Conservation (phyloP, 306 rosid species). For the Quercus rubra region DNA sequence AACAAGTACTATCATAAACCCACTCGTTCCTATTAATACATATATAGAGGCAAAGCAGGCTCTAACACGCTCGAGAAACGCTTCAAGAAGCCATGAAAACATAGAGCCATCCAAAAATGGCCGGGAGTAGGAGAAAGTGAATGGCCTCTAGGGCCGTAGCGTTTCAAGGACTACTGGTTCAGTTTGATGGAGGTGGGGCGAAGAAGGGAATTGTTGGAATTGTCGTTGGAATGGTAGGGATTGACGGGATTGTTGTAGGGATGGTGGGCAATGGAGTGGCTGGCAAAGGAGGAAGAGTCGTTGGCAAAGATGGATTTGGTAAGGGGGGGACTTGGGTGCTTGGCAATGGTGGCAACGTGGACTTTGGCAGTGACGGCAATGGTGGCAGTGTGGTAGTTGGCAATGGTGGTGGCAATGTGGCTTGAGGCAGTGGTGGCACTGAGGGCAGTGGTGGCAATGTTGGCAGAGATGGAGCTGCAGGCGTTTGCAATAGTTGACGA, state of each 20-base stretch:
- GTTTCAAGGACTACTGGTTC: neutral
- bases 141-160: neutral
- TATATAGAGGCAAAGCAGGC: neutral
- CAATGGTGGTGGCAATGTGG: slow-evolving; percentile 1
- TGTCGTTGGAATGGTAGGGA: slow-evolving; percentile 7
- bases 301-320: slow-evolving; percentile 10
- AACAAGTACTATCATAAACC: too few species aligned
- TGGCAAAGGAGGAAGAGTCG: slow-evolving; percentile 26
- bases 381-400: slow-evolving; percentile 7
- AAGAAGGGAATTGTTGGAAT: slow-evolving; percentile 15
- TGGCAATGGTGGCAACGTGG: slow-evolving; percentile 26
- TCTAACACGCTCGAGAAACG: too few species aligned
- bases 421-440: neutral
- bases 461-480: slow-evolving; percentile 16
- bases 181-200: slow-evolving; percentile 30
- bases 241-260: slow-evolving; percentile 11
- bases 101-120: neutral
- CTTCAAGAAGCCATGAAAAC: neutral
- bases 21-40: too few species aligned
- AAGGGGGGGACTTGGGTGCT: slow-evolving; percentile 9
- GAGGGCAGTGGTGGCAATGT: slow-evolving; percentile 24
- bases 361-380: slow-evolving; percentile 10
- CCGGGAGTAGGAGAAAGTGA: neutral
- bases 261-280: slow-evolving; percentile 12
- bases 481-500: slow-evolving; percentile 29